phyloP scores from a whole-genome alignment of 208 protist genomes.

The Acanthamoeba lenticulata region DNA sequence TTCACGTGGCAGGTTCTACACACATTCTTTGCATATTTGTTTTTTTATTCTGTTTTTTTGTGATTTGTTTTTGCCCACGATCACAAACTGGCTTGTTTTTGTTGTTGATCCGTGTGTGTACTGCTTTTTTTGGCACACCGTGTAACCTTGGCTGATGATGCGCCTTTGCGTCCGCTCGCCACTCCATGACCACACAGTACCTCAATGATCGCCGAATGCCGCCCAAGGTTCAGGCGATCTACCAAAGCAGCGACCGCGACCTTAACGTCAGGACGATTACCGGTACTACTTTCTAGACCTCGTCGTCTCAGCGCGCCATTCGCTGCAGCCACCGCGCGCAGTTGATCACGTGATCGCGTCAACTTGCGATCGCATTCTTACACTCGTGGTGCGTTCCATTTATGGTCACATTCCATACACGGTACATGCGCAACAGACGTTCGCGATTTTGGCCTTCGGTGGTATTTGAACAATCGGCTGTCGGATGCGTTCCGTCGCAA shows the following conservation, averaged over 20 bases:
- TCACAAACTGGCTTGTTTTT: too few relatives aligned
- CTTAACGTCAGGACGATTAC: background rate
- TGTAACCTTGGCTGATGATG: background rate
- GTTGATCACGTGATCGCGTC: too few relatives aligned
- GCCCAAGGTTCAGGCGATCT: background rate
- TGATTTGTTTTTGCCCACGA: too few relatives aligned
- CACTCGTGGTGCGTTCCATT: too few relatives aligned
- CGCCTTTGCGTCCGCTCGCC: too few relatives aligned
- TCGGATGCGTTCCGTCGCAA: background rate
- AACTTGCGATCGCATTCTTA: too few relatives aligned
- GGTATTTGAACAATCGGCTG: conserved; percentile 7
- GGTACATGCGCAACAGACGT: background rate
- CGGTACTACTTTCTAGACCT: too few relatives aligned
- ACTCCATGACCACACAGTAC: too few relatives aligned
- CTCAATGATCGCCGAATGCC: background rate
- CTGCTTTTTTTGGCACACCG: too few relatives aligned
- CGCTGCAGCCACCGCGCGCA: too few relatives aligned
- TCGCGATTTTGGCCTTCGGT: background rate
- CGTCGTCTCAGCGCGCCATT: too few relatives aligned
- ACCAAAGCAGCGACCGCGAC: background rate
- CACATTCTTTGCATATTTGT: background rate
- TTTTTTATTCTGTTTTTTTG: background rate
- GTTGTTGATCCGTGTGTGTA: too few relatives aligned
- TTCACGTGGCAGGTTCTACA: conserved; percentile 37
- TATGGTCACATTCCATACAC: background rate